Evolutionary conservation across 352 stramenopile species (phyloP).

Genomic region (Phytophthora foliorum): DNA sequence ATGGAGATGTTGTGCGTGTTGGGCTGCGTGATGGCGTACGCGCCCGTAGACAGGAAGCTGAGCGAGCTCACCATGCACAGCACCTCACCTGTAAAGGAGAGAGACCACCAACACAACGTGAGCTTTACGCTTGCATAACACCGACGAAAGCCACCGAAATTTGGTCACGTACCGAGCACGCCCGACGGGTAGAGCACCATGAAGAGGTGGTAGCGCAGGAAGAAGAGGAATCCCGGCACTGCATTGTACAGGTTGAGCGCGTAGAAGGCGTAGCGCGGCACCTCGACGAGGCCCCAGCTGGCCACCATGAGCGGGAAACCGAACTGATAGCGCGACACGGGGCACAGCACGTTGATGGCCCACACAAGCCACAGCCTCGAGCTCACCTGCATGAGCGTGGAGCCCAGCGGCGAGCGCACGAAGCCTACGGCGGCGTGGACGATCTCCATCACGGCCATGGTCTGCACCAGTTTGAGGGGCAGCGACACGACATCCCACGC

Average conservation of each 20-base stretch:
- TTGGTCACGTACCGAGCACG: slow-evolving; percentile 89
- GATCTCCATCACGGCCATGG: slow-evolving; percentile 96
- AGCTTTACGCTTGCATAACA: slow-evolving; percentile 22
- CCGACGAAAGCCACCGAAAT: slow-evolving; percentile 3
- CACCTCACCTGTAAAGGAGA: slow-evolving; percentile 56
- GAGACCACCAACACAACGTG: slow-evolving; percentile 15
- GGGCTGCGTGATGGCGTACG: slow-evolving; percentile 76
- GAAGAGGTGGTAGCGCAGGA: slow-evolving; percentile 98
- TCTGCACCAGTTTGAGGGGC: slow-evolving; percentile 92
- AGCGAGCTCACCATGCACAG: slow-evolving; percentile 83
- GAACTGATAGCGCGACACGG: slow-evolving; percentile 80
- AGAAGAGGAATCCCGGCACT: slow-evolving; percentile 97
- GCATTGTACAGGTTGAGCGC: slow-evolving; percentile 94
- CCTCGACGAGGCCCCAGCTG: slow-evolving; percentile 91
- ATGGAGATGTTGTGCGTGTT: slow-evolving; percentile 84
- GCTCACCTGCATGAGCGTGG: slow-evolving; percentile 93
- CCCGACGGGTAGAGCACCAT: slow-evolving; percentile 98
- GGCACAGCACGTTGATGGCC: slow-evolving; percentile 93
- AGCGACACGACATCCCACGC: slow-evolving; percentile 68
- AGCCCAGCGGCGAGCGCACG: slow-evolving; percentile 96
- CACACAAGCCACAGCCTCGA: slow-evolving; percentile 95
- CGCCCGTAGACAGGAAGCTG: slow-evolving; percentile 60
- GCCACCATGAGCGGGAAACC: slow-evolving; percentile 90
- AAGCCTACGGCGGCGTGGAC: slow-evolving; percentile 96
- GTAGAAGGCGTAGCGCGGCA: slow-evolving; percentile 99